A percentile compares a stretch with the other conserved stretches of the same genome.
Conservation (phyloP, 164 flowering plant genomes). For the Sedum album region DNA sequence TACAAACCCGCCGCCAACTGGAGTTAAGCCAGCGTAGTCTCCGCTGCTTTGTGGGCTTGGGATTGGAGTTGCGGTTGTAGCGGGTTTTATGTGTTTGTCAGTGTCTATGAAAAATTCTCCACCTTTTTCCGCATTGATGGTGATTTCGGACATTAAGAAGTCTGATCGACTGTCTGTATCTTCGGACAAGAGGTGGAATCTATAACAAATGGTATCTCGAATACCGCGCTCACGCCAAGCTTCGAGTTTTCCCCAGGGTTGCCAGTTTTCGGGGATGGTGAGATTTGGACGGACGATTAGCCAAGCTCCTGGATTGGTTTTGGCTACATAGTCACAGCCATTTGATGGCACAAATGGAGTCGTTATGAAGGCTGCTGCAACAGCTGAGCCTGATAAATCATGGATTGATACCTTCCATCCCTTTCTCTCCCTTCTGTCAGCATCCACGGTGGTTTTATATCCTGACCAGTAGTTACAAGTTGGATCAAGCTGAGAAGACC, state of each 20-base stretch:
- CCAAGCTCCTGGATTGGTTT: slow-evolving; percentile 95
- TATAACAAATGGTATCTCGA: slow-evolving; percentile 56
- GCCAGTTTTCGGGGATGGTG: slow-evolving; percentile 66
- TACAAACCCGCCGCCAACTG: slow-evolving; percentile 60
- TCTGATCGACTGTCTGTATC: slow-evolving; percentile 44
- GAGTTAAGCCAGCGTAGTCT: slow-evolving; percentile 49
- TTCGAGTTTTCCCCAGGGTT: slow-evolving; percentile 93
- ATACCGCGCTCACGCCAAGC: slow-evolving; percentile 88
- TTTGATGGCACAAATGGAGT: slow-evolving; percentile 91
- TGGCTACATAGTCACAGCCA: slow-evolving; percentile 86
- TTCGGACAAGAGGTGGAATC: slow-evolving; percentile 61
- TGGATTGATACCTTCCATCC: slow-evolving; percentile 92
- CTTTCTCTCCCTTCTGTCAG: slow-evolving; percentile 68
- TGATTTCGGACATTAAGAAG: slow-evolving; percentile 60
- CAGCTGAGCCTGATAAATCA: slow-evolving; percentile 88
- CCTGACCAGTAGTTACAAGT: slow-evolving; percentile 45
- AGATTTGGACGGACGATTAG: slow-evolving; percentile 66
- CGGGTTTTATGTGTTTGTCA: slow-evolving; percentile 41
- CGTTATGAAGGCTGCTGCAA: slow-evolving; percentile 91
- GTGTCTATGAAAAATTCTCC: slow-evolving; percentile 79
- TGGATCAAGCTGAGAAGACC: slow-evolving; percentile 60
- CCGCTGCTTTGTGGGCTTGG: slow-evolving; percentile 87
- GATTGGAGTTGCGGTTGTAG: slow-evolving; percentile 34
- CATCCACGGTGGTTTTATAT: slow-evolving; percentile 30
- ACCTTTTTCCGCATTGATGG: slow-evolving; percentile 68